These are phyloP conservation scores for Skeletonema tropicum DNA, from an alignment of 108 stramenopile genomes.

Conservation along the genomic window DNA sequence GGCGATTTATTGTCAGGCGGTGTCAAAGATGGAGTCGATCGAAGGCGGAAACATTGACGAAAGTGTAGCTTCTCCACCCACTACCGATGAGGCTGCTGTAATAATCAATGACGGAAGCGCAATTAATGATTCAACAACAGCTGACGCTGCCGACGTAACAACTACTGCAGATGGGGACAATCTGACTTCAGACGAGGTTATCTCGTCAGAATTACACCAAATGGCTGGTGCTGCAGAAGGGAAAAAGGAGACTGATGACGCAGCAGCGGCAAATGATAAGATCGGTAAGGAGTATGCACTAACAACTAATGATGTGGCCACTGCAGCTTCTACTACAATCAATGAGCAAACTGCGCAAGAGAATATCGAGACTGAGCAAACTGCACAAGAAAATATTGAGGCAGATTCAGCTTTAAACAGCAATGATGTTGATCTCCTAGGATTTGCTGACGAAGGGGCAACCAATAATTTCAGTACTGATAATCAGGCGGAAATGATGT, in stretches of 20 bases:
- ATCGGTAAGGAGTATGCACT: not conserved
- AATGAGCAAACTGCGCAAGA: not conserved
- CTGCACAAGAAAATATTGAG: not conserved
- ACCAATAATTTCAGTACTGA: not conserved
- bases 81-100: not conserved
- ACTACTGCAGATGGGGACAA: not conserved
- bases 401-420: not conserved
- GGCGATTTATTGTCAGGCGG: not conserved
- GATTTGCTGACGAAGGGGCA: not conserved
- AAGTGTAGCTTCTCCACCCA: not conserved
- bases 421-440: not conserved
- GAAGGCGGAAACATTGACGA: not conserved
- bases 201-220: too few species aligned
- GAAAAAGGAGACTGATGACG: too few species aligned
- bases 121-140: not conserved
- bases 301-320: not conserved
- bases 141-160: not conserved
- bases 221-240: too few species aligned
- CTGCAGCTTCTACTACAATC: not conserved
- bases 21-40: not conserved
- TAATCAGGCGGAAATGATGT: not conserved
- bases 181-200: too few species aligned
- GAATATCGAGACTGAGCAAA: not conserved
- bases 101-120: not conserved
- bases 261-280: too few species aligned